phyloP scores from a whole-genome alignment of 371 early-diverging fungal genomes.

The Lichtheimia hyalospora region DNA sequence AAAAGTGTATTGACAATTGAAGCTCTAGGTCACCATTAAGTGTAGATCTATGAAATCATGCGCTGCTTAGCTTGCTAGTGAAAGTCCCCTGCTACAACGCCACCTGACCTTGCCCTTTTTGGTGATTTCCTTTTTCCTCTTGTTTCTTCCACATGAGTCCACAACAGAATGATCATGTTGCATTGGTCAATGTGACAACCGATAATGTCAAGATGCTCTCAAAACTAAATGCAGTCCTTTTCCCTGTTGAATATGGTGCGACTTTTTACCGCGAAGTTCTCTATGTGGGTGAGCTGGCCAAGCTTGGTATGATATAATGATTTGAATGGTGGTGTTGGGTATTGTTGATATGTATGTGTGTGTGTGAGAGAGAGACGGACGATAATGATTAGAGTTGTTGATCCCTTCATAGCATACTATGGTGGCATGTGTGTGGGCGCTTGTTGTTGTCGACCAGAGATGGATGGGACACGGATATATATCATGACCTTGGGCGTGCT shows the following conservation, averaged over 20 bases:
- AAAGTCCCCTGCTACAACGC: no score
- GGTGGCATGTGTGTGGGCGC: slow-evolving; percentile 80
- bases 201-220: slow-evolving; percentile 72
- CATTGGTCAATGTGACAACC: slow-evolving; percentile 50
- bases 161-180: no score
- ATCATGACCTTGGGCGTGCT: slow-evolving; percentile 96
- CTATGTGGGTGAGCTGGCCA: slow-evolving; percentile 68
- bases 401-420: slow-evolving; percentile 55
- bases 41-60: no score
- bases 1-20: no score
- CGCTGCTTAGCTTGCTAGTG: no score
- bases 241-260: slow-evolving; percentile 85
- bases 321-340: not conserved
- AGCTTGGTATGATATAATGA: slow-evolving; percentile 14
- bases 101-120: no score
- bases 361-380: no score
- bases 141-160: no score
- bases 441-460: slow-evolving; percentile 80
- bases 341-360: not conserved
- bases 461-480: slow-evolving; percentile 57
- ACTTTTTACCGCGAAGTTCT: slow-evolving; percentile 80
- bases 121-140: no score
- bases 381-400: not conserved
- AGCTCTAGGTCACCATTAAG: no score
- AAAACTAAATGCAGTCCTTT: slow-evolving; percentile 75